Base-by-base conservation (phyloP, 164 flowering plant genomes). In the Platanus orientalis region DNA sequence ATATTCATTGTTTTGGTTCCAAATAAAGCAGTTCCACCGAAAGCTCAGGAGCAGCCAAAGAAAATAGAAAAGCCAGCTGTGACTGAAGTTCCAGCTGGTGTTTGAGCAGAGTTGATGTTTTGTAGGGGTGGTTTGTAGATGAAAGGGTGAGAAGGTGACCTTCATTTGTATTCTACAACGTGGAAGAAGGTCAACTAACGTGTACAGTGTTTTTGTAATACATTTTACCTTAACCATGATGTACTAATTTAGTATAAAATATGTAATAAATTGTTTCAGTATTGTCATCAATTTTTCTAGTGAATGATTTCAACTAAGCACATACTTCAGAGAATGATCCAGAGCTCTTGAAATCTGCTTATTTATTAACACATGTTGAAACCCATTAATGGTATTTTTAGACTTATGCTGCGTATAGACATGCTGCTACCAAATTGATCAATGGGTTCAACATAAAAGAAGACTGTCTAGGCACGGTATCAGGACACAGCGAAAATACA, bases 1-100 rank as follows among this genome's bases (percentile, higher is more conserved):
- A 73, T 90, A 14, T 81, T 64, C 64, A 75, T 93, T 13, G 69
- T 82, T 58, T 72, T 93, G 78, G 75, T 86, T 56, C 96, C 97
- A 27, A 90, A 86, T 62, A 89, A 89, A 71, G 76, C 77, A 25
- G 55, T 78, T 73, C 57, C 64, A 62, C 91, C 79, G 69, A 88
- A 80, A 76, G 50, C 78, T 57, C 83, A 72, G 71, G 96, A 87
- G 49, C 79, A 82, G 19, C 79, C 85, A 27, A 84, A 84, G 82
- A 90, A 84, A 56, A 83, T 71, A 61, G 85, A 83, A 50, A 76
- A 79, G 14, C 25, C 82, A 44, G 71, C 56, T 47, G 63, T 32
- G 9, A 60, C 71, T 36, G 85, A 80, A 82, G 83, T 84, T 28
- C 77, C 95, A 51, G 88, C 84, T 45, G 67, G 77, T 67, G 80